Percentiles rank a stretch among this genome's conserved stretches.
phyloP scores from a whole-genome alignment of 768 basidiomycete species.

The Boletus vermiculosoides region DNA sequence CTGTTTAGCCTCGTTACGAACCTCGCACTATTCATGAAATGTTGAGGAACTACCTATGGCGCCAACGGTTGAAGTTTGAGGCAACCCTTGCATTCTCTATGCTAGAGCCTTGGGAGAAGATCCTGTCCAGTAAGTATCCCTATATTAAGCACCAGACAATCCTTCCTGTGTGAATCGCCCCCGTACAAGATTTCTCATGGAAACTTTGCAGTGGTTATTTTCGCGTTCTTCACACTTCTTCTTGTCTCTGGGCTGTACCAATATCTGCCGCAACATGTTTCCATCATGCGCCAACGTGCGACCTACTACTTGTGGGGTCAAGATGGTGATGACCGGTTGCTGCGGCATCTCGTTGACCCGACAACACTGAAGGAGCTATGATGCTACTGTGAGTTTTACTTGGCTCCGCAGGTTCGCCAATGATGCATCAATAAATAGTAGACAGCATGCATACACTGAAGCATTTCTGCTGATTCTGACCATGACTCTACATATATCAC shows the following conservation, averaged over 20 bases:
- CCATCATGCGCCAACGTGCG: conserved; percentile 52
- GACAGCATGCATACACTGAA: conserved; percentile 8
- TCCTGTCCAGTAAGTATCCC: conserved; percentile 50
- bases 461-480: background rate
- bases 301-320: conserved; percentile 65
- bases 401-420: background rate
- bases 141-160: background rate
- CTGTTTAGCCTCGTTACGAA: background rate
- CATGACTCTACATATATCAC: conserved; percentile 14
- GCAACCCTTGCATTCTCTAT: conserved; percentile 58
- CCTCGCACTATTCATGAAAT: conserved; percentile 22
- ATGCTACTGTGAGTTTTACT: conserved; percentile 15
- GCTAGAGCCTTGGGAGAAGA: conserved; percentile 71
- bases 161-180: background rate
- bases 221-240: conserved; percentile 41
- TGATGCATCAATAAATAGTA: conserved; percentile 4
- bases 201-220: conserved; percentile 40
- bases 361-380: conserved; percentile 32
- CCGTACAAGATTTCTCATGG: conserved; percentile 6
- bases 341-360: conserved; percentile 30
- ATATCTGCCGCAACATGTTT: conserved; percentile 61
- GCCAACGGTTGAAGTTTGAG: conserved; percentile 41
- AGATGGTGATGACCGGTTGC: conserved; percentile 39
- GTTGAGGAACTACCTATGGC: conserved; percentile 31
- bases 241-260: conserved; percentile 50